Base-by-base conservation (phyloP, 2,329 filamentous ascomycete species). In the Penicillium freii region DNA sequence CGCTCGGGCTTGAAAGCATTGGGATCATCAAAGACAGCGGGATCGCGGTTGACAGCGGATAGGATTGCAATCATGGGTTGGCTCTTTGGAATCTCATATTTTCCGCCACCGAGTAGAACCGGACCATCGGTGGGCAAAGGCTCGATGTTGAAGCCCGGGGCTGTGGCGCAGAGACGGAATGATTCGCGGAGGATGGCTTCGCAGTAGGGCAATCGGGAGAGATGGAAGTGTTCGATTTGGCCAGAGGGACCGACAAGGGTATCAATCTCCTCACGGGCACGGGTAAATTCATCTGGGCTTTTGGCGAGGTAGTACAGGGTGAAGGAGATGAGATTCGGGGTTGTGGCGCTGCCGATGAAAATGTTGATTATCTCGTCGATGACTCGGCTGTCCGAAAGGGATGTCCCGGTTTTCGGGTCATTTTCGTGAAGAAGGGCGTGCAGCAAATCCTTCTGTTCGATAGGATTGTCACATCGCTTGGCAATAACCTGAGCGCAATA, bases 291-390 rank as follows among this genome's bases (percentile, higher is more conserved):
- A 1, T 81, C 78, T 0, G 87, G 87, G 63, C 87, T 79, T 68
- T 85, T 86, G 36, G 89, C 70, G 2, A 92, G 77, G 54, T 87
- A 79, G 67, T 86, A 87, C 49, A 89, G 83, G 0, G 81, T 74
- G 66, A 89, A 91, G 0, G 85, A 83, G 13, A 91, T 71, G 17
- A 87, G 73, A 3, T 87, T 87, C 1, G 85, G 84, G 0, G 88
- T 88, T 0, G 89, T 92, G 65, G 91, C 88, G 60, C 90, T 87
- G 1, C 86, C 80, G 64, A 73, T 70, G 40, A 88, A 81, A 77
- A 90, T 88, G 2, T 82, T 82, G 52, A 89, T 83, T 62, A 90
- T 85, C 69, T 90, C 87, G 70, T 89, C 85, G 47, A 87, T 80
- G 48, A 89, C 81, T 58, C 84, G 82, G 10, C 82, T 81, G 5